phyloP scores from a whole-genome alignment of 257 asterid genomes.

The Orobanche coerulescens region DNA sequence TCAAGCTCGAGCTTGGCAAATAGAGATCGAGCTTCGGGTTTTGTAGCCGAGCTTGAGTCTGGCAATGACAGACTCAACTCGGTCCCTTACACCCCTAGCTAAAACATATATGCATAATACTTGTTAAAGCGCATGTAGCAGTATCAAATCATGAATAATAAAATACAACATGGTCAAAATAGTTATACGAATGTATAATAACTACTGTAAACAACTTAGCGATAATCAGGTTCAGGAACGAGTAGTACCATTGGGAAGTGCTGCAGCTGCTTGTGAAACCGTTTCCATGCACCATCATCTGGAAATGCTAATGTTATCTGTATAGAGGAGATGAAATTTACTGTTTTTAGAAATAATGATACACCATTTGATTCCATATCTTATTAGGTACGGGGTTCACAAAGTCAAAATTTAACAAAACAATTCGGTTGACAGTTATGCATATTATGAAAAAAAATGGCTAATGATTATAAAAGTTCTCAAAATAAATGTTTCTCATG shows the following conservation, averaged over 20 bases:
- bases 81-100: no score
- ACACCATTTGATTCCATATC: not conserved
- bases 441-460: not conserved
- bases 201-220: not conserved
- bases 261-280: constrained; percentile 97
- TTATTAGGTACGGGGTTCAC: not conserved
- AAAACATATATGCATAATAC: not conserved
- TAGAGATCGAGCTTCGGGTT: no score
- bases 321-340: constrained; percentile 11
- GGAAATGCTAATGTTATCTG: constrained; percentile 97
- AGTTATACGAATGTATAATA: not conserved
- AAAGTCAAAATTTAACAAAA: not conserved
- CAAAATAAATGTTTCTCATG: not conserved
- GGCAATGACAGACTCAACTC: no score
- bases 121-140: not conserved
- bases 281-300: constrained; percentile 99
- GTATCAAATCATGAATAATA: not conserved
- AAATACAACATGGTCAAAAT: not conserved
- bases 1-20: no score
- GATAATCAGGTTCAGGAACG: constrained; percentile 4
- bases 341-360: not conserved
- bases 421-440: constrained; percentile 3
- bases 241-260: constrained; percentile 88
- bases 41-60: no score
- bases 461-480: not conserved